phyloP scores from a whole-genome alignment of 768 basidiomycete species.

The Boletus vermiculosoides region DNA sequence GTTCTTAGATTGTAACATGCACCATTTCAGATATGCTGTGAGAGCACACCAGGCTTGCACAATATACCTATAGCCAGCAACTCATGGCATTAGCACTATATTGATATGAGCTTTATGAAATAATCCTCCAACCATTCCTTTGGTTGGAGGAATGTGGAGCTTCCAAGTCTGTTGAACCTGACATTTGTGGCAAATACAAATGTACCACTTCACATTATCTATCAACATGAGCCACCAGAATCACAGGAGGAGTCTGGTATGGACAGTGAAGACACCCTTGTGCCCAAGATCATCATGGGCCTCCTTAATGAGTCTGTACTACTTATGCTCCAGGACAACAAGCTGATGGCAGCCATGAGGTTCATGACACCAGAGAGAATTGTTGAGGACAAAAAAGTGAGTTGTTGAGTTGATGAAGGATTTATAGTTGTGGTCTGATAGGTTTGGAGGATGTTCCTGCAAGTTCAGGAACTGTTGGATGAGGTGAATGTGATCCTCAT shows the following conservation, averaged over 20 bases:
- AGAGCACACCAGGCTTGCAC: fast-evolving
- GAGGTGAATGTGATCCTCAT: too few species aligned
- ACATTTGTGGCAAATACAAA: not conserved
- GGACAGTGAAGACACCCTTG: not conserved
- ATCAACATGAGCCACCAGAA: slow-evolving; percentile 5
- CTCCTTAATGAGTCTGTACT: not conserved
- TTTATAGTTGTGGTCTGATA: too few species aligned
- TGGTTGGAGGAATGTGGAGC: not conserved
- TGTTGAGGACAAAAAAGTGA: too few species aligned
- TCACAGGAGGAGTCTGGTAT: fast-evolving
- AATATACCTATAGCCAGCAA: fast-evolving
- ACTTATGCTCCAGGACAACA: fast-evolving
- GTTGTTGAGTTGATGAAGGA: too few species aligned
- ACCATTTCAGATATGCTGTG: too few species aligned
- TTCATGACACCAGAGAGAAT: not conserved
- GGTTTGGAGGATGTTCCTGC: too few species aligned
- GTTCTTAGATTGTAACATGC: too few species aligned
- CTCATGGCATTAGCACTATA: too few species aligned
- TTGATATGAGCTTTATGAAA: too few species aligned
- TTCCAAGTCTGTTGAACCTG: fast-evolving
- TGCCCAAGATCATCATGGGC: not conserved
- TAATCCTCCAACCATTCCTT: fast-evolving
- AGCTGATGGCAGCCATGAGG: not conserved
- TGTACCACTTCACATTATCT: not conserved
- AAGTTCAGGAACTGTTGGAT: too few species aligned